phyloP scores from a whole-genome alignment of 2,329 filamentous ascomycete species.

The Penicillium sp. region DNA sequence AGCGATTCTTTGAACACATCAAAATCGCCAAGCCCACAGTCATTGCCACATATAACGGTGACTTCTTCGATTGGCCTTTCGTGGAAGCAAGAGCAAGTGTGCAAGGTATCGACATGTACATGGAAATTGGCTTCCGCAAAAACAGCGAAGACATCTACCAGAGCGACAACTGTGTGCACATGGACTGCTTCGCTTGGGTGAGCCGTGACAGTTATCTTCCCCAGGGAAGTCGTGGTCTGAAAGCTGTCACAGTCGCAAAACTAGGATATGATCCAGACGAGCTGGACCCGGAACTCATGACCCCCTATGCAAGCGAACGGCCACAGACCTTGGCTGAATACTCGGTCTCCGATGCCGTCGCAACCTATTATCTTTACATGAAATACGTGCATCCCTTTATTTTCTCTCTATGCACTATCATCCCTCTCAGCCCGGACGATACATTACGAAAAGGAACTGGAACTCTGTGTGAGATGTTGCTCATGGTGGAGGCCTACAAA shows the following conservation, averaged over 20 bases:
- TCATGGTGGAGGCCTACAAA: constrained; percentile 97
- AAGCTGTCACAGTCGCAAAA: constrained; percentile 96
- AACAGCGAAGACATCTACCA: constrained; percentile 95
- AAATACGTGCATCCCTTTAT: constrained; percentile 99
- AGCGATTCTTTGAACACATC: constrained; percentile 91
- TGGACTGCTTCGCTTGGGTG: constrained; percentile 99
- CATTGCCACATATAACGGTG: constrained; percentile 99
- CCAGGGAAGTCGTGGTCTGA: constrained; percentile 92
- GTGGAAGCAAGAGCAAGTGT: constrained; percentile 90
- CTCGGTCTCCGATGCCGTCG: constrained; percentile 96
- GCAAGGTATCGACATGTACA: constrained; percentile 98
- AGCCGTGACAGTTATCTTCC: constrained; percentile 97
- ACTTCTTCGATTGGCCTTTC: constrained; percentile 99
- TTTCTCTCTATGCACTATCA: constrained; percentile 94
- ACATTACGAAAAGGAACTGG: constrained; percentile 92
- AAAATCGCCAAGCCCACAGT: constrained; percentile 92
- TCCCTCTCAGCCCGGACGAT: constrained; percentile 88
- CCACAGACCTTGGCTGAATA: constrained; percentile 95
- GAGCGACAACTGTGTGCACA: constrained; percentile 91
- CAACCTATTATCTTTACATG: constrained; percentile 99
- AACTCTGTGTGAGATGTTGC: constrained; percentile 97
- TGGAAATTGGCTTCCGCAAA: constrained; percentile 93
- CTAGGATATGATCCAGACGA: constrained; percentile 98
- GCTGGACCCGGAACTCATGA: constrained; percentile 96
- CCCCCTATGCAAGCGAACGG: constrained; percentile 74